Evolutionary conservation across 2,329 filamentous ascomycete genomes (phyloP).

Genomic region (Aspergillus novoparasiticus): DNA sequence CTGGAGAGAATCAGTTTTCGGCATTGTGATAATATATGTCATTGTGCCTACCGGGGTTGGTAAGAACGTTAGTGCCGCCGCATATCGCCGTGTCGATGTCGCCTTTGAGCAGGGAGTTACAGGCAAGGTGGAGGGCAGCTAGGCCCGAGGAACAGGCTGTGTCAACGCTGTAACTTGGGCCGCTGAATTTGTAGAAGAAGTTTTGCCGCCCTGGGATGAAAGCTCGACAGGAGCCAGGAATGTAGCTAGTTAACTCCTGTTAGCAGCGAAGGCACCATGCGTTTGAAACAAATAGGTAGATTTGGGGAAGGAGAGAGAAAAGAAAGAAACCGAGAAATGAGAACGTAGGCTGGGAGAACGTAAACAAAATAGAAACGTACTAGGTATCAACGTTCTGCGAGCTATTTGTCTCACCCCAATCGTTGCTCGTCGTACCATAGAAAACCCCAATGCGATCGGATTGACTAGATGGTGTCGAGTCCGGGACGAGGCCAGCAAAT

Average conservation of each 20-base stretch:
- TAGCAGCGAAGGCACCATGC: background rate
- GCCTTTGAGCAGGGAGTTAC: slow-evolving; percentile 71
- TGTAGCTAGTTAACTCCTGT: slow-evolving; percentile 47
- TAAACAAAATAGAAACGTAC: slow-evolving; percentile 41
- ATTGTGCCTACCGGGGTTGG: slow-evolving; percentile 72
- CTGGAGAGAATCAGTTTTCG: background rate
- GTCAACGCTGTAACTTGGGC: slow-evolving; percentile 71
- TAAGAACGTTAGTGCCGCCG: slow-evolving; percentile 74
- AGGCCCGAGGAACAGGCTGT: slow-evolving; percentile 78
- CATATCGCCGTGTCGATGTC: slow-evolving; percentile 82
- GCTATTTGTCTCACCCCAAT: slow-evolving; percentile 76
- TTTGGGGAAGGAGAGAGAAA: accelerated
- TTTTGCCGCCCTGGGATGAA: background rate
- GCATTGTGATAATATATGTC: background rate
- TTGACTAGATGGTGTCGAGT: slow-evolving; percentile 69
- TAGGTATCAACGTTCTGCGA: slow-evolving; percentile 71
- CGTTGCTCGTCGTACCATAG: slow-evolving; percentile 74
- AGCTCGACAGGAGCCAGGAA: background rate
- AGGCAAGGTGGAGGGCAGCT: slow-evolving; percentile 71
- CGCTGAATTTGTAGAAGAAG: slow-evolving; percentile 76
- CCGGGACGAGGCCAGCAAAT: slow-evolving; percentile 75
- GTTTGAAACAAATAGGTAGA: background rate
- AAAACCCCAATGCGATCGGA: slow-evolving; percentile 69
- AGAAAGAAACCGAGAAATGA: slow-evolving; percentile 15
- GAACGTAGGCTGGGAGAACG: background rate